These are phyloP conservation scores for Termitomyces sp. DNA, from an alignment of 768 basidiomycete species.

Conservation along the genomic window DNA sequence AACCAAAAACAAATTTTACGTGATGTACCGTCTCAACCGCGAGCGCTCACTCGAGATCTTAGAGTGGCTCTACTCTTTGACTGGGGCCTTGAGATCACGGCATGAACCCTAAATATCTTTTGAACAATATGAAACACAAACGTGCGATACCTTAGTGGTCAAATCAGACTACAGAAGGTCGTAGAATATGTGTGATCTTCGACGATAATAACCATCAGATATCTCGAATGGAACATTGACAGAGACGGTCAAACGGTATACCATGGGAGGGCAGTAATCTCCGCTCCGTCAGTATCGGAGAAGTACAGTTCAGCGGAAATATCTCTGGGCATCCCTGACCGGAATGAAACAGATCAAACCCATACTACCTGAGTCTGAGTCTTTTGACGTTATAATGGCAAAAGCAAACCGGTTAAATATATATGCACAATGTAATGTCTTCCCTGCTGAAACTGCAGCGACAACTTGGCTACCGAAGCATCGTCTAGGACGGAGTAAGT, in stretches of 20 bases:
- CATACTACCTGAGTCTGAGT: not conserved
- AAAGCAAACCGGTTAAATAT: not conserved
- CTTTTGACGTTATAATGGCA: too few relatives aligned
- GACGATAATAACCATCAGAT: not conserved
- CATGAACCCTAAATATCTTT: too few relatives aligned
- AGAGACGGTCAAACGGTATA: not conserved
- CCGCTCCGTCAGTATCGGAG: not conserved
- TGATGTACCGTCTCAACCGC: too few relatives aligned
- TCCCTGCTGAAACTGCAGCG: not conserved
- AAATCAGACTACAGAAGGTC: not conserved
- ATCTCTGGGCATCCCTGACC: not conserved
- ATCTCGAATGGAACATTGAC: not conserved
- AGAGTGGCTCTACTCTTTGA: too few relatives aligned
- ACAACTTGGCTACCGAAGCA: not conserved
- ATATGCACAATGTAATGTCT: too few relatives aligned
- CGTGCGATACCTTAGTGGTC: too few relatives aligned
- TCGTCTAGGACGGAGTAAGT: not conserved
- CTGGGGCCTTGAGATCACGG: too few relatives aligned
- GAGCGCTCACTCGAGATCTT: too few relatives aligned
- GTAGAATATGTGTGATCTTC: not conserved
- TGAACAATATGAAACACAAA: too few relatives aligned
- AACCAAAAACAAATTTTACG: too few relatives aligned
- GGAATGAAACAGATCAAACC: not conserved
- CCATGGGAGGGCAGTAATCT: not conserved
- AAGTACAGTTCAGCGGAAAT: too few relatives aligned